These are phyloP conservation scores for Coniochaeta ligniaria DNA, from an alignment of 2,329 filamentous ascomycete genomes.

Conservation along the genomic window DNA sequence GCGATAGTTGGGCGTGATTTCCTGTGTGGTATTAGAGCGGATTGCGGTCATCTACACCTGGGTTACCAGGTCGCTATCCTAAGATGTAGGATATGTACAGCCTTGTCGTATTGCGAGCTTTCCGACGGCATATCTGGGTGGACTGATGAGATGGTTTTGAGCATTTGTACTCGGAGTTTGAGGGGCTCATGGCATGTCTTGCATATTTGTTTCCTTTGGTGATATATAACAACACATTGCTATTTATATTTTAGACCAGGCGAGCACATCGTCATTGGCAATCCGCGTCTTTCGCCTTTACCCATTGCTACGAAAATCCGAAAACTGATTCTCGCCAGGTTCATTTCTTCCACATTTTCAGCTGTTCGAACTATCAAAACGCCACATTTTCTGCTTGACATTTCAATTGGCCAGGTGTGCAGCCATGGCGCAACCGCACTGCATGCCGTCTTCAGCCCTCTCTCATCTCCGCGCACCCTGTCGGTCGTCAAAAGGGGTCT, in stretches of 20 bases:
- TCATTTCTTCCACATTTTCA: neutral
- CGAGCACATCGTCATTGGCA: neutral
- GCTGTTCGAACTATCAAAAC: neutral
- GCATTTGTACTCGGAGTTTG: neutral
- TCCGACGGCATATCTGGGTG: neutral
- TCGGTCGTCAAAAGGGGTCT: neutral
- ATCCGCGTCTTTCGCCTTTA: too few species aligned
- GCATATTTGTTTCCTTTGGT: neutral
- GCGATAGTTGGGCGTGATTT: conserved; percentile 36
- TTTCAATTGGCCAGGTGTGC: neutral
- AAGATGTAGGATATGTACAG: neutral
- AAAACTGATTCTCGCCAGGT: neutral
- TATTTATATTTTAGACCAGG: neutral
- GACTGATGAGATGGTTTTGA: neutral
- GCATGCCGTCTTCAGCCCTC: neutral
- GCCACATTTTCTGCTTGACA: neutral
- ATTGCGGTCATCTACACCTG: neutral
- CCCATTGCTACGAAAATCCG: neutral
- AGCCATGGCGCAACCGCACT: neutral
- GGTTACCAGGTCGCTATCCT: neutral
- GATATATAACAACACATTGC: neutral
- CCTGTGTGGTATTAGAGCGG: neutral
- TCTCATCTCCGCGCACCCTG: neutral
- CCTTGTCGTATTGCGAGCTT: neutral
- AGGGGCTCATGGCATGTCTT: neutral